phyloP scores from a whole-genome alignment of 352 stramenopile genomes.

The Globisporangium paddicum region DNA sequence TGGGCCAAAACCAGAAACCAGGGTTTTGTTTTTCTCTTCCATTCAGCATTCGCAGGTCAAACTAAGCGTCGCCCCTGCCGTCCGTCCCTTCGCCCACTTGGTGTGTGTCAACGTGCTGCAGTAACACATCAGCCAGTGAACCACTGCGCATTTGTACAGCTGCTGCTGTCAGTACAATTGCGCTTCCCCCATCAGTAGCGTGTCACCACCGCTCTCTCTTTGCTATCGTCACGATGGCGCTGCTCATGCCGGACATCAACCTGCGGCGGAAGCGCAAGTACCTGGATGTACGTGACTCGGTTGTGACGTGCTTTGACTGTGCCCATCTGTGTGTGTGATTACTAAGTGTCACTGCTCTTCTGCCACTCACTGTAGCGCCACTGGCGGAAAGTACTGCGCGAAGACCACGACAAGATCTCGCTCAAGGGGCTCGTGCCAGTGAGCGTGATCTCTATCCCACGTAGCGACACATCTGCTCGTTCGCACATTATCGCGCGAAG shows the following conservation, averaged over 20 bases:
- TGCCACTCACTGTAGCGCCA: slow-evolving; percentile 18
- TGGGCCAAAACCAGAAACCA: not conserved
- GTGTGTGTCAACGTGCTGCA: not conserved
- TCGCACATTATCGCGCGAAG: slow-evolving; percentile 19
- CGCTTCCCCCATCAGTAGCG: no score
- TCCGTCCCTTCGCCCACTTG: not conserved
- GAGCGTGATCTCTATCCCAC: slow-evolving; percentile 15
- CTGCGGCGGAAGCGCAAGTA: slow-evolving; percentile 52
- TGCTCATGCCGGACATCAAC: slow-evolving; percentile 69
- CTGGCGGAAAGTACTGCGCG: slow-evolving; percentile 33
- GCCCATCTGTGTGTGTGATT: slow-evolving; percentile 1
- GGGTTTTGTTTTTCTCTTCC: slow-evolving; percentile 1
- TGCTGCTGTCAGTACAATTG: not conserved
- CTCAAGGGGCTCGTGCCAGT: slow-evolving; percentile 16
- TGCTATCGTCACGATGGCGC: slow-evolving; percentile 25
- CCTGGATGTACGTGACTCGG: slow-evolving; percentile 37
- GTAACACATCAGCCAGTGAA: not conserved
- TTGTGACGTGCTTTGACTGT: not conserved
- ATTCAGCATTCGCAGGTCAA: not conserved
- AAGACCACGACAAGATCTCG: slow-evolving; percentile 25
- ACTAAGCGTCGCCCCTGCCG: not conserved
- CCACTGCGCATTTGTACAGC: not conserved
- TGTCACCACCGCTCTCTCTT: not conserved
- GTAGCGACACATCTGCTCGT: slow-evolving; percentile 12
- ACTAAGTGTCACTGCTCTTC: slow-evolving; percentile 1